These are phyloP conservation scores for Rhododendron molle DNA, from an alignment of 148 eudicot genomes.

Conservation along the genomic window DNA sequence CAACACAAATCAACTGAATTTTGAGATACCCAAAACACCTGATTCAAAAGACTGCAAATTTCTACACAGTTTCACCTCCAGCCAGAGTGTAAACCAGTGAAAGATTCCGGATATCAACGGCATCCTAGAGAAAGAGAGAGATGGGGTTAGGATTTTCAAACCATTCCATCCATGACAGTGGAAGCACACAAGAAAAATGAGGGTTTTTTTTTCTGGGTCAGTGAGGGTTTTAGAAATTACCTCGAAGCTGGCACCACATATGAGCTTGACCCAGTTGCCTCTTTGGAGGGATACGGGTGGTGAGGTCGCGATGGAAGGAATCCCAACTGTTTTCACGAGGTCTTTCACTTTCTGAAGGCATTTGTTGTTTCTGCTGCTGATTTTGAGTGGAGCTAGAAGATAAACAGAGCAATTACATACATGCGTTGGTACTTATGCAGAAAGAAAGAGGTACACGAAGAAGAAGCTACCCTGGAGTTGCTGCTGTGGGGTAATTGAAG, in stretches of 20 bases:
- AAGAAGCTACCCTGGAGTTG: slow-evolving; percentile 13
- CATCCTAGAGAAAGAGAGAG: slow-evolving; percentile 45
- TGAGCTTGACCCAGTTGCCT: slow-evolving; percentile 96
- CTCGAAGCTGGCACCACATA: slow-evolving; percentile 97
- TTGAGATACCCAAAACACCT: not conserved
- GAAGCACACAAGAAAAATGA: not conserved
- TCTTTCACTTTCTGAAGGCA: slow-evolving; percentile 39
- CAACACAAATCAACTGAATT: not conserved
- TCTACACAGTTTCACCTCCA: slow-evolving; percentile 46
- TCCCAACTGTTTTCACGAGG: slow-evolving; percentile 33
- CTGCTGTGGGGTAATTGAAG: slow-evolving; percentile 26
- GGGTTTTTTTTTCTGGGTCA: not conserved
- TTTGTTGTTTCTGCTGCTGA: slow-evolving; percentile 25
- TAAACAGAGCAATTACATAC: not conserved
- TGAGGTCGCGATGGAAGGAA: slow-evolving; percentile 37
- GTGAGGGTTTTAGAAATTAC: slow-evolving; percentile 21
- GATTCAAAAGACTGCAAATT: not conserved
- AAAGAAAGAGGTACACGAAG: not conserved
- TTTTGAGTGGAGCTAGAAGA: slow-evolving; percentile 22
- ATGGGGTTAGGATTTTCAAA: not conserved
- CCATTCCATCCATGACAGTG: not conserved
- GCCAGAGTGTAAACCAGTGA: slow-evolving; percentile 82
- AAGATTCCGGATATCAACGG: slow-evolving; percentile 76
- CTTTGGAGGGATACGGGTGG: slow-evolving; percentile 56
- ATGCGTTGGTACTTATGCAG: not conserved